Evolutionary conservation across 495 filamentous ascomycete species (phyloP).

Genomic region (Podospora didyma): DNA sequence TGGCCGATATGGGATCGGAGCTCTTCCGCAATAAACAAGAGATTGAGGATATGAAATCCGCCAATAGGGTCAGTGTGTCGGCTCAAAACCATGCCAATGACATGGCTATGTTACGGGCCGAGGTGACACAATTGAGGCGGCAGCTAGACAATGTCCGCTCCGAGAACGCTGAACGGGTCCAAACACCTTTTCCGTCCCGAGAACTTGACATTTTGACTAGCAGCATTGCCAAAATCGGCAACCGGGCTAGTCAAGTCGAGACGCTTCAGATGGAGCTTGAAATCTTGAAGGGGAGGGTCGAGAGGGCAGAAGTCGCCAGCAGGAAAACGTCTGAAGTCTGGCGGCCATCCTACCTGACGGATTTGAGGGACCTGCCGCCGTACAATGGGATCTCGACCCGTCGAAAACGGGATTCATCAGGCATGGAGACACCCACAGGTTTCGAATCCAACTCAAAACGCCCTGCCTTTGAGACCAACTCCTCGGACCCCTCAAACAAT

Average conservation of each 20-base stretch:
- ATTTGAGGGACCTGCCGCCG: background rate
- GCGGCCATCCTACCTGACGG: background rate
- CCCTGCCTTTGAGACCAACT: conserved; percentile 4
- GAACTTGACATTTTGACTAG: conserved; percentile 37
- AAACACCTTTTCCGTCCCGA: conserved; percentile 20
- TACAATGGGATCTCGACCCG: background rate
- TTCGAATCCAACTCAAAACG: conserved; percentile 5
- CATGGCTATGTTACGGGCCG: conserved; percentile 9
- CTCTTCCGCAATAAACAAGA: conserved; percentile 3
- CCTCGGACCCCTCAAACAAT: conserved; percentile 2
- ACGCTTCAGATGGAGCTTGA: conserved; percentile 38
- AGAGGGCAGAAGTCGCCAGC: conserved; percentile 21
- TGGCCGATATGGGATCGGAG: background rate
- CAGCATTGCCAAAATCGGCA: conserved; percentile 33
- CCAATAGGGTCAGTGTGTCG: background rate
- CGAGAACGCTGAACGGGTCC: conserved; percentile 1
- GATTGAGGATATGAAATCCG: conserved; percentile 5
- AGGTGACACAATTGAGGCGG: conserved; percentile 21
- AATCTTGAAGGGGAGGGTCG: conserved; percentile 32
- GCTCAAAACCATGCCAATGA: conserved; percentile 13
- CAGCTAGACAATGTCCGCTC: conserved; percentile 24
- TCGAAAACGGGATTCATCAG: conserved; percentile 12
- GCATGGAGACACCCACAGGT: background rate
- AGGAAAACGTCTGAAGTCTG: background rate
- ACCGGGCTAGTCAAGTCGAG: conserved; percentile 36